Evolutionary conservation across 2,329 filamentous ascomycete genomes (phyloP), one percentile per base, ranked within the genome.

Genomic region (Fulvia fulva): DNA sequence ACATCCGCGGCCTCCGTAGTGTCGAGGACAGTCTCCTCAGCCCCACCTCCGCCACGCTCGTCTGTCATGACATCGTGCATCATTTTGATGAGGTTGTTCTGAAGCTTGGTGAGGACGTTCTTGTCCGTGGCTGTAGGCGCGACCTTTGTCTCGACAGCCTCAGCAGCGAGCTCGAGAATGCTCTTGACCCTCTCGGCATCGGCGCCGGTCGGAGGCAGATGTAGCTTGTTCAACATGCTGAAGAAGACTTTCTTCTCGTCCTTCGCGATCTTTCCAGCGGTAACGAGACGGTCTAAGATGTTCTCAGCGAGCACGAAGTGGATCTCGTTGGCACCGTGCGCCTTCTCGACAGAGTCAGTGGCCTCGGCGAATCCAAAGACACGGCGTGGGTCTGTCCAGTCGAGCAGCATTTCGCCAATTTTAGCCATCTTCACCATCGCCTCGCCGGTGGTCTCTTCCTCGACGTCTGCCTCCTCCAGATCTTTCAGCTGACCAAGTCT

Each of bases 331-430:
- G 67, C 67, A 5, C 59, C 66, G 12, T 55, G 58, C 12, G 57
- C 59, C 9, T 56, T 62, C 12, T 53, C 57, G 21, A 56, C 37
- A 26, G 56, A 55, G 5, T 63, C 60, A n/a, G 63, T 63, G 11
- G 64, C 61, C 46, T 70, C 68, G 11, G 65, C 64, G 46, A 70
- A 70, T 12, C 68, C 69, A 11, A 85, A 77, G 6, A 85, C 80
- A 73, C 95, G 92, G 51, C 93, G 81, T 37, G 92, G 91, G 72
- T 97, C 93, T 0, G 93, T 97, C 94, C 93, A 97, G 72, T 97
- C 93, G 0, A 92, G 85, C 7, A 97, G 77, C 68, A 91, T 93
- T 2, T 89, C 86, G 0, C 90, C 91, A 58, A 96, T 89, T 2
- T 87, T 84, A 45, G 84, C 82, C 63, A 95, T 82, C 66, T 68